A percentile compares a stretch with the other conserved stretches of the same genome.
phyloP scores from a whole-genome alignment of 371 early-diverging fungal genomes.

The Syncephalastrum monosporum region DNA sequence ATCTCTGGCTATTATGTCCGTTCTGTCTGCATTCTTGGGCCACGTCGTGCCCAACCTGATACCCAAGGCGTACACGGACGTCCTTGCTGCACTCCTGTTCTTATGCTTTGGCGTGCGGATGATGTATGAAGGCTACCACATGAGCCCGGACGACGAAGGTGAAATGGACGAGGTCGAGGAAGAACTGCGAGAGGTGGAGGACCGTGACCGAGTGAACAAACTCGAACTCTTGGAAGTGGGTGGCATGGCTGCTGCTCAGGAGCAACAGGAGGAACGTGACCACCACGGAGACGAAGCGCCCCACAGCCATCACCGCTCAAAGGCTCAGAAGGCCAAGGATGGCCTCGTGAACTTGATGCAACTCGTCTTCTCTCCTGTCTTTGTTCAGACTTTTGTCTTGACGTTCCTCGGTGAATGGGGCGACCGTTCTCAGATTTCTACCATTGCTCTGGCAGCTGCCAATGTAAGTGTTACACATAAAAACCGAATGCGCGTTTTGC shows the following conservation, averaged over 20 bases:
- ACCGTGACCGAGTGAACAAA: conserved; percentile 55
- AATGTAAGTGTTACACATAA: conserved; percentile 52
- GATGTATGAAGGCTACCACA: conserved; percentile 80
- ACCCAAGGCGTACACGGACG: conserved; percentile 81
- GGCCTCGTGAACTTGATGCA: conserved; percentile 64
- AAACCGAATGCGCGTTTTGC: neutral
- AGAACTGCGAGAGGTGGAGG: conserved; percentile 81
- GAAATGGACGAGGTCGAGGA: conserved; percentile 88
- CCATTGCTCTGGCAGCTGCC: conserved; percentile 94
- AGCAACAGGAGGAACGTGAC: conserved; percentile 8
- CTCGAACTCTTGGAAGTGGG: conserved; percentile 54
- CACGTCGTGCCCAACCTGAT: conserved; percentile 85
- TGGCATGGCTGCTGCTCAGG: conserved; percentile 23
- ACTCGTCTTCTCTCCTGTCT: conserved; percentile 84
- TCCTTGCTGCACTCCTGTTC: conserved; percentile 81
- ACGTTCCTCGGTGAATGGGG: conserved; percentile 98
- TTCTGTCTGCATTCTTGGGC: conserved; percentile 90
- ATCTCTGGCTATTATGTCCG: conserved; percentile 90
- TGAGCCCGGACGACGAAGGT: conserved; percentile 86
- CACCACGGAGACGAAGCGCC: neutral
- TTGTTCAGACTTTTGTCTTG: conserved; percentile 92
- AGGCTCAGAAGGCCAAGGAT: conserved; percentile 33
- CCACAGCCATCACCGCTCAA: conserved; percentile 2
- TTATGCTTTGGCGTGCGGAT: conserved; percentile 90
- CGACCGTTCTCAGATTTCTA: conserved; percentile 91